A percentile compares a stretch with the other conserved stretches of the same genome.
phyloP scores from a whole-genome alignment of 768 basidiomycete species.

The Dioszegia aurantiaca region DNA sequence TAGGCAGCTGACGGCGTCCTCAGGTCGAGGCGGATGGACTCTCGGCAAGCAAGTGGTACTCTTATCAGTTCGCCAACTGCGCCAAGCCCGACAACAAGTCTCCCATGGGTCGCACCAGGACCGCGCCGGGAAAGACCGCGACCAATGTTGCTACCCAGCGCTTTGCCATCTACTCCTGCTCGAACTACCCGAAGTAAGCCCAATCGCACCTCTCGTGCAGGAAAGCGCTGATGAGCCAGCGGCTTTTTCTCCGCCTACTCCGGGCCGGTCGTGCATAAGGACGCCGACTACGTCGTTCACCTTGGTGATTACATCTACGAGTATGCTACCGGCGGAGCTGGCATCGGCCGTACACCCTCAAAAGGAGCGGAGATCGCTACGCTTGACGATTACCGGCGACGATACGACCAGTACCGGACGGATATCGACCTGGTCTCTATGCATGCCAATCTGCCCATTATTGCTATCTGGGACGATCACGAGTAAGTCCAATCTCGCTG shows the following conservation, averaged over 20 bases:
- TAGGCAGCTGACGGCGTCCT: neutral
- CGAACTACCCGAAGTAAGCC: constrained; percentile 54
- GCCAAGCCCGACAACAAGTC: constrained; percentile 56
- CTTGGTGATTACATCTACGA: constrained; percentile 58
- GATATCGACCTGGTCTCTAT: constrained; percentile 57
- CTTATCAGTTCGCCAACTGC: constrained; percentile 62
- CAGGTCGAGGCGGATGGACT: constrained; percentile 59
- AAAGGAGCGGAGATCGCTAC: constrained; percentile 62
- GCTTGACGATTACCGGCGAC: constrained; percentile 55
- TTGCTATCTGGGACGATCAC: constrained; percentile 54
- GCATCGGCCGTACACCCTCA: constrained; percentile 57
- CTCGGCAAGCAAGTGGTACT: constrained; percentile 60
- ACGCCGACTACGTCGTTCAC: constrained; percentile 59
- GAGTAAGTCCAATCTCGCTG: constrained; percentile 1
- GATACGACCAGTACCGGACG: constrained; percentile 58
- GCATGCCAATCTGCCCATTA: constrained; percentile 60
- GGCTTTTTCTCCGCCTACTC: constrained; percentile 66
- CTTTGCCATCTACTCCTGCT: constrained; percentile 64
- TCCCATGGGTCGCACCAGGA: constrained; percentile 59
- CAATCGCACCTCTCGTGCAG: neutral
- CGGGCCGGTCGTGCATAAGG: constrained; percentile 59
- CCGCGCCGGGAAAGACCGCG: constrained; percentile 57
- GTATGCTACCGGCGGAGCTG: constrained; percentile 52
- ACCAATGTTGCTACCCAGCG: constrained; percentile 59
- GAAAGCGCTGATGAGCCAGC: constrained; percentile 25